phyloP scores from a whole-genome alignment of 371 early-diverging fungal species.

The Mucor ambiguus region DNA sequence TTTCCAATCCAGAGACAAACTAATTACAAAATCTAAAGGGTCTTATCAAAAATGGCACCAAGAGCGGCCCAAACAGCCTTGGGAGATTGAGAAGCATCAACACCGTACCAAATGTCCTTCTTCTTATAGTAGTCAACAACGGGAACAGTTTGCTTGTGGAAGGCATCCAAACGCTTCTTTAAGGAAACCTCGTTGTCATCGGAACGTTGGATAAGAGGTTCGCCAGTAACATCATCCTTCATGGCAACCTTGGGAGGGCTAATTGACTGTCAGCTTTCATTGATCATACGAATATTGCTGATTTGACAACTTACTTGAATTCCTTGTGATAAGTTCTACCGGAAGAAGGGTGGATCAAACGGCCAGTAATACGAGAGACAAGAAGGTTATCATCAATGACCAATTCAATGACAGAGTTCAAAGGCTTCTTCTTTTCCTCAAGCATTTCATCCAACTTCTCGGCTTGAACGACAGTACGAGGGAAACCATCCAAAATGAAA shows the following conservation, averaged over 20 bases:
- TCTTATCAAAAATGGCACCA: conserved; percentile 82
- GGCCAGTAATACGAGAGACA: conserved; percentile 95
- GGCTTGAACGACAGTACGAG: conserved; percentile 98
- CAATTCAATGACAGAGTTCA: conserved; percentile 93
- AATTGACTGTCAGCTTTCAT: neutral
- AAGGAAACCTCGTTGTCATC: conserved; percentile 98
- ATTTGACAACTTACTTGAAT: conserved; percentile 65
- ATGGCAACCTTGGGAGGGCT: conserved; percentile 91
- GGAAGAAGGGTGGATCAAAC: conserved; percentile 92
- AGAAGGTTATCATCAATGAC: conserved; percentile 92
- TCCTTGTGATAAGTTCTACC: conserved; percentile 97
- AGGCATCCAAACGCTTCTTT: conserved; percentile 91
- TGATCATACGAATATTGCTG: neutral
- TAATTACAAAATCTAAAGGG: conserved; percentile 46
- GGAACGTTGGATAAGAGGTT: conserved; percentile 94
- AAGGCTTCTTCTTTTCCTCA: conserved; percentile 72
- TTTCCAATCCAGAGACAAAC: conserved; percentile 2
- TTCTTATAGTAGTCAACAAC: conserved; percentile 96
- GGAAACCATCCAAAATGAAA: conserved; percentile 99
- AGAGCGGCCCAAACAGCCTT: conserved; percentile 91
- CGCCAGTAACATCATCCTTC: conserved; percentile 97
- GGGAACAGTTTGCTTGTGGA: conserved; percentile 96
- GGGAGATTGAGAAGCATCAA: conserved; percentile 94
- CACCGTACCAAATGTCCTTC: conserved; percentile 87
- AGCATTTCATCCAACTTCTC: conserved; percentile 98